These are phyloP conservation scores for Scheffersomyces stipitis DNA, from an alignment of 805 yeast species.

Conservation along the genomic window DNA sequence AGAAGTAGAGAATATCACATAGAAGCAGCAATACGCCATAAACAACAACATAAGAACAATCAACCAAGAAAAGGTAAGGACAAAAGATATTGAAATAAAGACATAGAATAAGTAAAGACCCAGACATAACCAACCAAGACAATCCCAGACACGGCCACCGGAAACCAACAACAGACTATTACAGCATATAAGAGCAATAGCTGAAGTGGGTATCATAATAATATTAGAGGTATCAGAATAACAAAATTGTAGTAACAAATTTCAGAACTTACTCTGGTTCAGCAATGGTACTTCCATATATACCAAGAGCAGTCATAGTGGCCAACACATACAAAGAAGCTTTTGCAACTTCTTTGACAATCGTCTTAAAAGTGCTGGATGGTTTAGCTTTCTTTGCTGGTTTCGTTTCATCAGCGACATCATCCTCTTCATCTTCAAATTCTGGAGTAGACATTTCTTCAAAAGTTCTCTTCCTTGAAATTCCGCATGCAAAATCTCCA, in stretches of 20 bases:
- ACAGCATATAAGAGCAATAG: too few relatives aligned
- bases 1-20: too few relatives aligned
- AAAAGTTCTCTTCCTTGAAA: background rate
- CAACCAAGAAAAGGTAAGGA: too few relatives aligned
- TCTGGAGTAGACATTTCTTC: background rate
- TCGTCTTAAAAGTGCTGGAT: conserved; percentile 8
- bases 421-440: background rate
- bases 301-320: conserved; percentile 35
- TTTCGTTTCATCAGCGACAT: background rate
- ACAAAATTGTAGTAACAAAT: background rate
- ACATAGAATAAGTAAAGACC: too few relatives aligned
- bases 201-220: too few relatives aligned
- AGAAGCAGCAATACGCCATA: too few relatives aligned
- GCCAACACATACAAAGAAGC: conserved; percentile 31
- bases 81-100: too few relatives aligned
- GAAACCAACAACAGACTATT: too few relatives aligned
- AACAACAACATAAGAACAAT: too few relatives aligned
- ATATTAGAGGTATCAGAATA: background rate
- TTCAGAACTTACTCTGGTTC: background rate
- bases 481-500: background rate
- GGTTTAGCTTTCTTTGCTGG: conserved; percentile 12
- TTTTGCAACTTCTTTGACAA: conserved; percentile 31
- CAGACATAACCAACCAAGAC: too few relatives aligned
- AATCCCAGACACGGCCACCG: too few relatives aligned
- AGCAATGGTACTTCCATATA: conserved; percentile 29